Conservation (phyloP, 176 grass and related monocot genomes). For the Rhipidocladum racemiflorum region DNA sequence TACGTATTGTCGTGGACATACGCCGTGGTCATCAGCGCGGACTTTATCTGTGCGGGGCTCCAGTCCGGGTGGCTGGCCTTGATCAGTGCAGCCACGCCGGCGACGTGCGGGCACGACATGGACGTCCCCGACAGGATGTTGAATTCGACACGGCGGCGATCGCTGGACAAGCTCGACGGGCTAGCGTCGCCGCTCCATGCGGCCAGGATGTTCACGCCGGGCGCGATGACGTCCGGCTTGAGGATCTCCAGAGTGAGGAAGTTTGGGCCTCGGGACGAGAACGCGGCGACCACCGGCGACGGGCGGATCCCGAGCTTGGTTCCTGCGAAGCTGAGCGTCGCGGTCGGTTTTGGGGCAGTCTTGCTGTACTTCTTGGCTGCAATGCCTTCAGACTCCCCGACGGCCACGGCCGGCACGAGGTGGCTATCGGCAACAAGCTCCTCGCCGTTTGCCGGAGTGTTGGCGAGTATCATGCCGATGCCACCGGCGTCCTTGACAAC, state of each 20-base stretch:
- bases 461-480: constrained; percentile 79
- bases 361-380: constrained; percentile 69
- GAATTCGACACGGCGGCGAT: constrained; percentile 72
- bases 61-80: constrained; percentile 86
- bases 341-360: constrained; percentile 45
- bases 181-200: constrained; percentile 87
- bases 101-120: constrained; percentile 99
- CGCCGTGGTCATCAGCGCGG: constrained; percentile 93
- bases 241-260: constrained; percentile 89
- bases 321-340: constrained; percentile 69
- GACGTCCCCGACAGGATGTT: constrained; percentile 98
- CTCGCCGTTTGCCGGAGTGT: constrained; percentile 74
- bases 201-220: constrained; percentile 89
- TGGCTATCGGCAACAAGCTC: constrained; percentile 98
- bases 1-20: constrained; percentile 96
- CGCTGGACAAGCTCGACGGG: constrained; percentile 73
- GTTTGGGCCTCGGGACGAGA: constrained; percentile 88
- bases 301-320: constrained; percentile 89
- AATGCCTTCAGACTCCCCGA: constrained; percentile 53
- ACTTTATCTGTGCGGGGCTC: constrained; percentile 92
- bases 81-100: constrained; percentile 83
- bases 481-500: constrained; percentile 85
- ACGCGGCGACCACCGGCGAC: constrained; percentile 85
- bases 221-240: constrained; percentile 80
- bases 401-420: constrained; percentile 78